Conservation (phyloP, 2,329 filamentous ascomycete species). For the Penicillium palitans region DNA sequence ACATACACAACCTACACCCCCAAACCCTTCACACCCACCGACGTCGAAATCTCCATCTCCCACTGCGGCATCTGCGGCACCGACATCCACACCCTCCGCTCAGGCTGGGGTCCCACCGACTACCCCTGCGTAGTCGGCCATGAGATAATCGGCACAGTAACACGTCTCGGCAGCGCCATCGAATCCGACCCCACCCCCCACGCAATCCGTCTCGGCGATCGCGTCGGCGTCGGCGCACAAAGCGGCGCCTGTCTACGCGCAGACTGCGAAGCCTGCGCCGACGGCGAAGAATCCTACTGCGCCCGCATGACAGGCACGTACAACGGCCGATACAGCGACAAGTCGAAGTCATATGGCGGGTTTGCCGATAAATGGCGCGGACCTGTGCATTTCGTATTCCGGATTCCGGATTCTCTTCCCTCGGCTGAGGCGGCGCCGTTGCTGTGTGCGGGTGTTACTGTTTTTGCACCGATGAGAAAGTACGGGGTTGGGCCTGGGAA, state of each 20-base stretch:
- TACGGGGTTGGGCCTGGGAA: constrained; percentile 70
- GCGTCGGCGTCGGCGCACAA: constrained; percentile 65
- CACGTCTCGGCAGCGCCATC: constrained; percentile 53
- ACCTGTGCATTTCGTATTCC: constrained; percentile 59
- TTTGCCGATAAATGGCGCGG: constrained; percentile 58
- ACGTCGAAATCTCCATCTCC: constrained; percentile 65
- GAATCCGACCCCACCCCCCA: constrained; percentile 15
- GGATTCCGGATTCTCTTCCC: constrained; percentile 54
- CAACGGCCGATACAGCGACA: constrained; percentile 37
- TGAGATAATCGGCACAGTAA: constrained; percentile 63
- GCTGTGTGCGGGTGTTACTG: constrained; percentile 75
- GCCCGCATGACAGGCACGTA: constrained; percentile 40
- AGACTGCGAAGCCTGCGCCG: constrained; percentile 45
- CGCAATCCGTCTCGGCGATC: constrained; percentile 60
- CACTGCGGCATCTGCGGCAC: constrained; percentile 68
- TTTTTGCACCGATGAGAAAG: constrained; percentile 67
- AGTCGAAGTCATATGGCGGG: constrained; percentile 51
- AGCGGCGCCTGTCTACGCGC: constrained; percentile 53
- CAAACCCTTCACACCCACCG: constrained; percentile 56
- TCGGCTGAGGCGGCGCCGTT: constrained; percentile 64
- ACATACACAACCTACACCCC: constrained; percentile 40
- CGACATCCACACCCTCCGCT: constrained; percentile 60
- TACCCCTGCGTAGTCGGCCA: constrained; percentile 60
- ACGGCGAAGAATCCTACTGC: constrained; percentile 44
- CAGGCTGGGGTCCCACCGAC: constrained; percentile 46